Evolutionary conservation across 2,329 filamentous ascomycete genomes (phyloP), one percentile per base, ranked within the genome.

Genomic region (Pseudogymnoascus sp.): DNA sequence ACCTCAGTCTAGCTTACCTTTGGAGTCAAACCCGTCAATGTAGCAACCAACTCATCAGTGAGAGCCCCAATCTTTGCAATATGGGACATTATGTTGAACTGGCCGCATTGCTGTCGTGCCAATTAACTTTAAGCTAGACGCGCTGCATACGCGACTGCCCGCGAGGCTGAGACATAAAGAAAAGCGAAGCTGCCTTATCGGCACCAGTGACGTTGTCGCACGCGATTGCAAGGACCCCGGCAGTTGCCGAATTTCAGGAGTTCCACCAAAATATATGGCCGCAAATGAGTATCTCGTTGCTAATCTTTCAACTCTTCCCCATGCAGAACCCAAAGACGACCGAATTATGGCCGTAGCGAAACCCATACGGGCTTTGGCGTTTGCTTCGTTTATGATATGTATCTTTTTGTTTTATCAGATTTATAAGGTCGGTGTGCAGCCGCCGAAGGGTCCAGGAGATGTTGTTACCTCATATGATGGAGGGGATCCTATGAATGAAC

Each of bases 401-500:
- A 81, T 90, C 67, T 92, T 93, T 76, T 85, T 96, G 72, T 77
- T 96, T 68, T 88, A 90, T 69, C 88, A 90, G 73, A 80, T 95
- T 71, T 86, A 90, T 75, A 84, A 83, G 67, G 81, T 84, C 7
- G 80, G 83, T 21, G 77, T 77, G 39, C 69, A 75, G 60, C 69
- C 78, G 68, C 75, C 76, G 63, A 69, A 72, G 62, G 73, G 74
- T 36, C 75, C 77, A 69, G 75, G 77, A 68, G 76, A 78, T 68
- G 77, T 78, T 75, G 78, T 73, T 61, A 73, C 80, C 69, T 78
- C 81, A 69, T 84, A 88, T 73, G 86, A 89, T 78, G 85, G 89
- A 69, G 84, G 85, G 66, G 93, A 98, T 77, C 93, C 93, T 63
- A 91, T 93, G 72, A 75, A 93, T 72, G 92, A 97, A 77, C 86